Base-by-base conservation (phyloP, 2,329 filamentous ascomycete genomes). In the Ampelomyces quisqualis region DNA sequence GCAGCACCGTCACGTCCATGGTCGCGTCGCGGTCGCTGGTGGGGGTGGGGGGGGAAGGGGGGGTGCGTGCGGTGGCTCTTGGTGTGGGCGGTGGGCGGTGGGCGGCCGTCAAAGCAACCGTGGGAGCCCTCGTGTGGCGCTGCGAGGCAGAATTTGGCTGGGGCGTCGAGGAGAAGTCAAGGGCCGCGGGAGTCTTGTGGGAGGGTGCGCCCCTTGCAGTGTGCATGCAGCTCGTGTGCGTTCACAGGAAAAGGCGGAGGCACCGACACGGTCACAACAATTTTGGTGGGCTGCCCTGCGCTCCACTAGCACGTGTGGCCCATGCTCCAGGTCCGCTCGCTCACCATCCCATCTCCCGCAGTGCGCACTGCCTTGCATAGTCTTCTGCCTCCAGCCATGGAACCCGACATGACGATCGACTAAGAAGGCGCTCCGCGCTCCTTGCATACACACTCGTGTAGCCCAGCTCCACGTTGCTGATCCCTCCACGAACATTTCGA, bases 1-100 rank as follows among this genome's bases (percentile, higher is more conserved):
- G 80, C 70, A 91, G 77, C 68, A 79, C 80, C 69, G 80, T 77
- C 70, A 80, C 80, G 77, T 90, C 86, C 86, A 90, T 90, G 69
- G 64, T 73, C 58, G 58, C 48, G 53, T 38, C 37, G 17, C 17
- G 34, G 34, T 35, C 21, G 38, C 26, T 42, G 29, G 28, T 34
- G 34, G 39, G 24, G 38, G 33, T 37, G 27, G 27, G 40, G 24
- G n/a, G n/a, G n/a, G n/a, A n/a, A n/a, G n/a, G n/a, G n/a, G n/a
- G n/a, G n/a, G n/a, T n/a, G n/a, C n/a, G 38, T 33, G 51, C 43
- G 45, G 36, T 18, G 42, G 32, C 40, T 40, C 31, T 45, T 30
- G 38, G 44, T 26, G 47, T 34, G 49, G 49, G 34, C 43, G 49
- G 49, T 55, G 49, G 42, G 51, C 43, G 49, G 46, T 52, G 43